Evolutionary conservation across 768 basidiomycete species (phyloP), one percentile per base, ranked within the genome.

Genomic region (Lenzites betulinus): DNA sequence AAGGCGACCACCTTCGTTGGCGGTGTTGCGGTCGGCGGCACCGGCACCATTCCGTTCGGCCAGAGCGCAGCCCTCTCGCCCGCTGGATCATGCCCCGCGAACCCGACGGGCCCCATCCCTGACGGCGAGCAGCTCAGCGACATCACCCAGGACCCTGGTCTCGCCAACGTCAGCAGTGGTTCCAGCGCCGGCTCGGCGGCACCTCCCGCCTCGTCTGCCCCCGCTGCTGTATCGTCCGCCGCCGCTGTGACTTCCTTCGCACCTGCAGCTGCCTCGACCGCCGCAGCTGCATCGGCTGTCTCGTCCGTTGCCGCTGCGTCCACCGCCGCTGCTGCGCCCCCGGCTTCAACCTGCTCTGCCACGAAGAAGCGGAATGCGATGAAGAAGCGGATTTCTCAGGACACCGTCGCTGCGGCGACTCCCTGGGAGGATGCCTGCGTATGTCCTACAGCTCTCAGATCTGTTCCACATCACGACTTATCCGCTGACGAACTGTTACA

Each of bases 41-140:
- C 70, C 1, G 84, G 82, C 35, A 86, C 84, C 18, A 80, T 84
- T 55, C 83, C 85, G 8, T 78, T 84, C 52, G 81, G 81, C 44
- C 67, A 73, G 43, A 75, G 59, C 18, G 60, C 74, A 2, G 69
- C 76, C 2, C 44, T 83, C 33, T 74, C 69, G 77, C 77, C 28
- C 83, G 30, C 30, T 33, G 30, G 30, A 33, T 33, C 30, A 11
- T 33, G 30, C 30, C 30, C 30, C 30, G 30, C 83, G 7, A 68
- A 81, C 61, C 69, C 80, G 6, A 61, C 54, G 23, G 84, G 81
- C 3, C 77, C 81, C 51, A 76, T 85, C 55, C 51, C 82, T 6
- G 81, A 82, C 64, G 83, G 83, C 23, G 48, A 69, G 26, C 82
- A 84, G 69, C 67, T 70, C 36, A 55, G 53, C 47, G 59, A 65